Evolutionary conservation across 2,329 filamentous ascomycete genomes (phyloP).

Genomic region (Metarhizium humberi): DNA sequence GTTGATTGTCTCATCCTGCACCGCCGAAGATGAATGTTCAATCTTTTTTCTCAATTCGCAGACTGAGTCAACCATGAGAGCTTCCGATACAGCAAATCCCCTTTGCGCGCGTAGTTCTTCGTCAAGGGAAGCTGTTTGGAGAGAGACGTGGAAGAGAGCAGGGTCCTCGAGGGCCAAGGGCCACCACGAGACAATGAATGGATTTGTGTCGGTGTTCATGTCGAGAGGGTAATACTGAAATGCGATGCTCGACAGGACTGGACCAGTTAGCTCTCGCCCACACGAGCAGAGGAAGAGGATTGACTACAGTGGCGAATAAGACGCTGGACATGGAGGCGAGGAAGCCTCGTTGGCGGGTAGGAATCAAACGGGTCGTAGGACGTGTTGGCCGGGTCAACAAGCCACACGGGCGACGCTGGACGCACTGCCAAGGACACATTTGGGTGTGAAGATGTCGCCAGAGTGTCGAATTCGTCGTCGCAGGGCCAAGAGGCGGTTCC

Average conservation of each 20-base stretch:
- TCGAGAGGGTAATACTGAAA: conserved; percentile 53
- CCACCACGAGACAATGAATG: conserved; percentile 52
- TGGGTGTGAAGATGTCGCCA: neutral
- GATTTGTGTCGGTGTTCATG: conserved; percentile 40
- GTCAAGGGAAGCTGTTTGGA: conserved; percentile 49
- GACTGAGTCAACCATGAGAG: conserved; percentile 49
- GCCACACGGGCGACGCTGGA: neutral
- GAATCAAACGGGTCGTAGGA: conserved; percentile 47
- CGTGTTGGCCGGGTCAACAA: conserved; percentile 16
- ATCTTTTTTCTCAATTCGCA: conserved; percentile 41
- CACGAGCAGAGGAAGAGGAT: neutral
- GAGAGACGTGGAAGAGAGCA: conserved; percentile 47
- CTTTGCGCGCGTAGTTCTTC: conserved; percentile 41
- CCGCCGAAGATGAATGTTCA: conserved; percentile 32
- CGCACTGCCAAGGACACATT: neutral
- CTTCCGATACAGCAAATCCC: conserved; percentile 42
- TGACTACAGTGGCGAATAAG: conserved; percentile 44
- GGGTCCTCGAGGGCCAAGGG: conserved; percentile 46
- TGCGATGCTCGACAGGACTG: conserved; percentile 47
- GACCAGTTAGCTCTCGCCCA: neutral
- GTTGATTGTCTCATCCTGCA: conserved; percentile 46
- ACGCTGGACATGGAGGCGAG: conserved; percentile 39
- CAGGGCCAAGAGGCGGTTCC: conserved; percentile 1
- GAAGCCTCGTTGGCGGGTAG: conserved; percentile 43
- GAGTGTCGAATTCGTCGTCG: neutral